Percentiles rank a stretch among this genome's conserved stretches.
Evolutionary conservation across 805 yeast genomes (phyloP).

Genomic region (Groenewaldozyma tartarivorans): DNA sequence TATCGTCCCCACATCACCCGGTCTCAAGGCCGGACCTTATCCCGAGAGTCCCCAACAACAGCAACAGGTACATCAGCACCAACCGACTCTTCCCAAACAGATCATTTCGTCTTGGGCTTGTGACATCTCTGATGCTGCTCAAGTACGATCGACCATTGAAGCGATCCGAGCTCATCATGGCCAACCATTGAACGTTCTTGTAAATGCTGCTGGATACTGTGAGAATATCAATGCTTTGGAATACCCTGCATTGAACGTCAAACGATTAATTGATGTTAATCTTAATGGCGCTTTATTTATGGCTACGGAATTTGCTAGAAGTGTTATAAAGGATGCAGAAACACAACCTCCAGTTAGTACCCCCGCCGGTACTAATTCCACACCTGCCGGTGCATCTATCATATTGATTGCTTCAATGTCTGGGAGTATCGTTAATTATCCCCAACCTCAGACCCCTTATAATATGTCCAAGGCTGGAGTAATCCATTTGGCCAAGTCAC

Average conservation of each 20-base stretch:
- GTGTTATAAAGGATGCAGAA: slow-evolving; percentile 41
- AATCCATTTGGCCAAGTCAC: slow-evolving; percentile 63
- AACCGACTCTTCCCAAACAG: slow-evolving; percentile 11
- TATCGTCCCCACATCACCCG: not conserved
- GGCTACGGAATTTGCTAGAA: slow-evolving; percentile 63
- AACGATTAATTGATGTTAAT: slow-evolving; percentile 59
- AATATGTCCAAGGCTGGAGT: slow-evolving; percentile 85
- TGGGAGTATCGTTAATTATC: slow-evolving; percentile 75
- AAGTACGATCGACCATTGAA: slow-evolving; percentile 47
- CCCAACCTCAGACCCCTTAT: slow-evolving; percentile 74
- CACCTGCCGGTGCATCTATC: too few species aligned
- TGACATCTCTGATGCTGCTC: slow-evolving; percentile 56
- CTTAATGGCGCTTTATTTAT: slow-evolving; percentile 67
- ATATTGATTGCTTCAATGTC: slow-evolving; percentile 84
- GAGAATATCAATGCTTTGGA: slow-evolving; percentile 72
- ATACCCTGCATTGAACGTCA: slow-evolving; percentile 64
- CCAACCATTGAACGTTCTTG: slow-evolving; percentile 51
- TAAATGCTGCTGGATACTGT: slow-evolving; percentile 80
- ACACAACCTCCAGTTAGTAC: too few species aligned
- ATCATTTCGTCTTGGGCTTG: slow-evolving; percentile 53
- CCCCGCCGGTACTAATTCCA: too few species aligned
- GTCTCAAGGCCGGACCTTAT: not conserved
- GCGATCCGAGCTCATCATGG: slow-evolving; percentile 50
- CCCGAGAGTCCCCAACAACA: slow-evolving; percentile 4
- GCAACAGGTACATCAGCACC: slow-evolving; percentile 7